Evolutionary conservation across 1,139 yeast species (phyloP).

Genomic region (Candida sanyaensis): DNA sequence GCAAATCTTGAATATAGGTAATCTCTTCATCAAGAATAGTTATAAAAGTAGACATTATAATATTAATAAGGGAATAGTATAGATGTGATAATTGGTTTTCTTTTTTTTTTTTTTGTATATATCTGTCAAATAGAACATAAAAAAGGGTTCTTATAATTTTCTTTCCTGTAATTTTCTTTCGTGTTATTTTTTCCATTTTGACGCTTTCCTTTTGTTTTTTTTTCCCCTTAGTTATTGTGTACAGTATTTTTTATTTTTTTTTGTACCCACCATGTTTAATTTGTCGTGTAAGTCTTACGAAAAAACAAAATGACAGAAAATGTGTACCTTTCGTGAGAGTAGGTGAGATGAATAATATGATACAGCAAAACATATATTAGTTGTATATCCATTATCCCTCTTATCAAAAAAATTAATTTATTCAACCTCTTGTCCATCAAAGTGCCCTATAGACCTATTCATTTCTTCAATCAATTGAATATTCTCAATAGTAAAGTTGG

Average conservation of each 20-base stretch:
- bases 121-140: no score
- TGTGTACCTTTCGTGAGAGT: no score
- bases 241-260: not conserved
- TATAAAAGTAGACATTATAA: conserved; percentile 15
- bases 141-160: no score
- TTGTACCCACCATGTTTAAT: not conserved
- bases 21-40: conserved; percentile 29
- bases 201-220: not conserved
- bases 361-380: no score
- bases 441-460: not conserved
- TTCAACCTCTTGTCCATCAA: not conserved
- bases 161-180: not conserved
- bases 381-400: no score
- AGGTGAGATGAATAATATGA: no score
- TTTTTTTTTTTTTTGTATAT: no score
- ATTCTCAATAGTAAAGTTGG: conserved; percentile 9
- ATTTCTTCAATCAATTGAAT: not conserved
- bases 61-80: no score
- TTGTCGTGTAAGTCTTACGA: not conserved
- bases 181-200: not conserved
- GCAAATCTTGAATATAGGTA: conserved; percentile 27
- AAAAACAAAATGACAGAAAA: not conserved
- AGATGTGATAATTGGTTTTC: not conserved
- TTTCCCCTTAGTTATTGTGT: not conserved
- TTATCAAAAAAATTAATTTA: no score